Evolutionary conservation across 345 rosid species (phyloP).

Genomic region (Hibiscus trionum): DNA sequence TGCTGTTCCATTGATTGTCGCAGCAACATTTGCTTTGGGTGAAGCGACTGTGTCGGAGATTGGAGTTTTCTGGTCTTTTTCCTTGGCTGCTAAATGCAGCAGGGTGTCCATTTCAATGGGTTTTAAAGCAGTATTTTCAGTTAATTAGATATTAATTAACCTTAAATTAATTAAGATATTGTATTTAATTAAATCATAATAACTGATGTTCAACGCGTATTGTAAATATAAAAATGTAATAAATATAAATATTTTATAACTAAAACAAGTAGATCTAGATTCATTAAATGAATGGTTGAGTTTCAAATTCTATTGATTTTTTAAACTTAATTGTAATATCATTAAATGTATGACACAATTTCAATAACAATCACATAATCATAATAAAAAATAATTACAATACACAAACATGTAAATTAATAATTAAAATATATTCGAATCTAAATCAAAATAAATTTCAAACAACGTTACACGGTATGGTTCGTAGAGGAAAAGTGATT

Average conservation of each 20-base stretch:
- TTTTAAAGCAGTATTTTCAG: not conserved
- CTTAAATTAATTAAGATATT: not conserved
- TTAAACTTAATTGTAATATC: too few relatives aligned
- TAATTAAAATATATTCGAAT: too few relatives aligned
- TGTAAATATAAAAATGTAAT: too few relatives aligned
- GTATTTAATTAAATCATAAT: not conserved
- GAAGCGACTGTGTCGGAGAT: conserved; percentile 27
- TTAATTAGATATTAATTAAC: not conserved
- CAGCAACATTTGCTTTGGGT: conserved; percentile 23
- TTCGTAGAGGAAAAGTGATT: not conserved
- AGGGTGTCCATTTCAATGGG: not conserved
- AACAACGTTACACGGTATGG: too few relatives aligned
- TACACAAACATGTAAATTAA: too few relatives aligned
- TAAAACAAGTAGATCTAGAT: not conserved
- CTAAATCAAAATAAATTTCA: too few relatives aligned
- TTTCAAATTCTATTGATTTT: too few relatives aligned
- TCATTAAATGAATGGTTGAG: not conserved
- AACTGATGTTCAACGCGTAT: too few relatives aligned
- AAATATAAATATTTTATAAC: not conserved
- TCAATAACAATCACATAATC: too few relatives aligned
- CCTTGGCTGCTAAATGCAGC: not conserved
- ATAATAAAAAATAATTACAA: too few relatives aligned
- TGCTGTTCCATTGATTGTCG: conserved; percentile 16
- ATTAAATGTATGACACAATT: too few relatives aligned
- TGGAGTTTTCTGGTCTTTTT: conserved; percentile 2